A percentile compares a stretch with the other conserved stretches of the same genome.
These are phyloP conservation scores for Tanacetum coccineum DNA, from an alignment of 129 eudicot species.

Conservation along the genomic window DNA sequence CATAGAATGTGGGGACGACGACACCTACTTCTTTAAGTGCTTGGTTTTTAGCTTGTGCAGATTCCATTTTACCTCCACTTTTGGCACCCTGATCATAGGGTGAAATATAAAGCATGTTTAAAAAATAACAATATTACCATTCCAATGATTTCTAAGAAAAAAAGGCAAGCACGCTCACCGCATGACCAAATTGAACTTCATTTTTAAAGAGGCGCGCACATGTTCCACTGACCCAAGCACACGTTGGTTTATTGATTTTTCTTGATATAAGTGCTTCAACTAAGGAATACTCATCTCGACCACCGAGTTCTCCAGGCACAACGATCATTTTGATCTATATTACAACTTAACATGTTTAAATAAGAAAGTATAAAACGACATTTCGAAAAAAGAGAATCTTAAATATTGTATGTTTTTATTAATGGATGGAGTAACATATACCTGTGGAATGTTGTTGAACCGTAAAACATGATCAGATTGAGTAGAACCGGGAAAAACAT, in stretches of 20 bases:
- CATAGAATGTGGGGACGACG: conserved; percentile 84
- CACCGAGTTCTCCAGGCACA: conserved; percentile 97
- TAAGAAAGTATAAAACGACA: conserved; percentile 12
- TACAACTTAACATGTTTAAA: conserved; percentile 9
- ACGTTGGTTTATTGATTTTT: conserved; percentile 82
- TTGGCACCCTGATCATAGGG: conserved; percentile 69
- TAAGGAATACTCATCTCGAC: conserved; percentile 93
- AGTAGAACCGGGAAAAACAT: conserved; percentile 98
- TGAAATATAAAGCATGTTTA: conserved; percentile 9
- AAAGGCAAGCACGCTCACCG: conserved; percentile 48
- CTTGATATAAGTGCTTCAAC: conserved; percentile 96
- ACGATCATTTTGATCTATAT: conserved; percentile 88
- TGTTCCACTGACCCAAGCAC: conserved; percentile 99
- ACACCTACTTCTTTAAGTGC: conserved; percentile 93
- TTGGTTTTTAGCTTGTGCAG: conserved; percentile 96
- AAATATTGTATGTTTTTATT: background rate
- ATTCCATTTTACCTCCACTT: conserved; percentile 97
- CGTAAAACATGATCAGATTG: conserved; percentile 96
- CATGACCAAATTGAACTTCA: conserved; percentile 98
- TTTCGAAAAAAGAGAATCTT: background rate
- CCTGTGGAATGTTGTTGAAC: conserved; percentile 98
- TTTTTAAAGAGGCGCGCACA: conserved; percentile 95
- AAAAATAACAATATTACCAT: conserved; percentile 5
- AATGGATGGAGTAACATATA: conserved; percentile 17
- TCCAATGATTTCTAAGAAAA: background rate